Conservation (phyloP, 306 rosid species). For the Neltuma alba region DNA sequence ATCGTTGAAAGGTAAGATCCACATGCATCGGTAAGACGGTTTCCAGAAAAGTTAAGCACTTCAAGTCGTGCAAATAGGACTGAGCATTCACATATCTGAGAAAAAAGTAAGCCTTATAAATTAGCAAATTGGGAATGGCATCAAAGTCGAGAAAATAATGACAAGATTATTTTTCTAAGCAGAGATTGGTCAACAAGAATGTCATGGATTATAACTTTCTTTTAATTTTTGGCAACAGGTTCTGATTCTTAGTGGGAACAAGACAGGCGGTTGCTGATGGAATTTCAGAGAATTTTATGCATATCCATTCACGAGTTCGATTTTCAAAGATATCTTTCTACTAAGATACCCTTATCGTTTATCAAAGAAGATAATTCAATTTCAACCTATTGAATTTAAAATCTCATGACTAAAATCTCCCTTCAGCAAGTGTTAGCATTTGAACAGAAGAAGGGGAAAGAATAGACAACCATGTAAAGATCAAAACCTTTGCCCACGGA, state of each 20-base stretch:
- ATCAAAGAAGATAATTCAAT: neutral
- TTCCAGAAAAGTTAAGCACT: slow-evolving; percentile 92
- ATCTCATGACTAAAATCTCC: neutral
- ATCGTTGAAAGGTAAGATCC: slow-evolving; percentile 88
- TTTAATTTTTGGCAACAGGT: neutral
- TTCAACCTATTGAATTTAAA: neutral
- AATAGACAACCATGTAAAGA: slow-evolving; percentile 21
- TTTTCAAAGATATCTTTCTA: neutral
- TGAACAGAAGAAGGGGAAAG: neutral
- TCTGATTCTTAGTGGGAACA: neutral
- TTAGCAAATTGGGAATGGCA: slow-evolving; percentile 23
- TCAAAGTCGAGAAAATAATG: slow-evolving; percentile 14
- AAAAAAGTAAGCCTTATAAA: slow-evolving; percentile 2
- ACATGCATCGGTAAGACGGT: slow-evolving; percentile 92
- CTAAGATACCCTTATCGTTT: neutral
- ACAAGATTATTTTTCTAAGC: neutral
- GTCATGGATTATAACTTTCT: neutral
- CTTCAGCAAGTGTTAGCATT: neutral
- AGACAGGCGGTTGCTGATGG: slow-evolving; percentile 8
- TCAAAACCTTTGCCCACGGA: slow-evolving; percentile 31
- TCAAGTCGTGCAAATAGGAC: slow-evolving; percentile 72
- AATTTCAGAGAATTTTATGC: slow-evolving; percentile 24
- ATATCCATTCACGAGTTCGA: neutral
- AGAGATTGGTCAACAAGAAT: neutral
- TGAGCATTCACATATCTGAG: slow-evolving; percentile 89